Base-by-base conservation (phyloP, 148 eudicot species). In the Amaranthus hypochondriacus region DNA sequence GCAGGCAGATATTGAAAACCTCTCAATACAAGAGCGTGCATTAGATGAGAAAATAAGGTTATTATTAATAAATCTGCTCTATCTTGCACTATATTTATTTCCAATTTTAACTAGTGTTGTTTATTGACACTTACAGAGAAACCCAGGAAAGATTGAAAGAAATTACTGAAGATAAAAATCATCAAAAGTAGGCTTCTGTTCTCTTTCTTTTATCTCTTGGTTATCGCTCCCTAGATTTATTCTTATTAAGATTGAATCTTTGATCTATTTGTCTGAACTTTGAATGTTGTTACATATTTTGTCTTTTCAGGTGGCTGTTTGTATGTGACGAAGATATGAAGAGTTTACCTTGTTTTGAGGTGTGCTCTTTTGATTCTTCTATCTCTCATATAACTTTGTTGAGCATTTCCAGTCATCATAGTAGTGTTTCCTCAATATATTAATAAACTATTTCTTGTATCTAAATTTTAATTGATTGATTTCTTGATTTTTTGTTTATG, bases 291-390 rank as follows among this genome's bases (percentile, higher is more conserved):
- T n/a, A n/a, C 4, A 59, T 59, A 28, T 69, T 39, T 68, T 9
- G 9, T 66, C 48, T 4, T 28, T 68, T 74, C 76, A 91, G 98
- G 86, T 94, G 92, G 93, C 90, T 94, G 77, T 94, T 88, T 83
- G 96, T 91, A 64, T 91, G 97, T 67, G 98, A 94, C 83, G 98
- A 94, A 68, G 98, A 94, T 81, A 89, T 94, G 52, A 94, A 94
- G 83, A 74, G 71, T 68, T 79, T 91, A 74, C 93, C 98, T 51
- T 89, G 96, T 87, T 94, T 94, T 84, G 93, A 87, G 97, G 98
- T 94, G 80, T 63, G 75, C 21, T 75, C 56, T n/a, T 74, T 54
- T 53, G 4, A 18, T 42, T 46, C 12, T 15, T 58, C 49, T 68
- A 9, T n/a, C n/a, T 21, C 42, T 14, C 48, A 58, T 4, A 12